Base-by-base conservation (phyloP, 805 yeast genomes). In the Brettanomyces anomalus region DNA sequence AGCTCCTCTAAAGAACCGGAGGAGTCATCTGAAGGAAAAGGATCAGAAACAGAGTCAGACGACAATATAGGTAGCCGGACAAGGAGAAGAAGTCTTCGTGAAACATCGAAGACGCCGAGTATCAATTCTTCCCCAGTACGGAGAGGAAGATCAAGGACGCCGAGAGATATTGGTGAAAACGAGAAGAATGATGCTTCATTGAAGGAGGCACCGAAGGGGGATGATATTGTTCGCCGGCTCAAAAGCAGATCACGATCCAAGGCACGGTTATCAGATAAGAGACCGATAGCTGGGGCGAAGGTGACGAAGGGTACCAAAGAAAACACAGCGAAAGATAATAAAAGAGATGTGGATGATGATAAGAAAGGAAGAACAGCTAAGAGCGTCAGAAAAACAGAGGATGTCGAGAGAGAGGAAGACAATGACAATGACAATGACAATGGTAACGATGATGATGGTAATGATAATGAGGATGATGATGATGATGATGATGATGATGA, bases 141-240 rank as follows among this genome's bases (percentile, higher is more conserved):
- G 39, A 7, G 34, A 17, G 13, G 44, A 30, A 4, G 17, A 40
- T 2, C 47, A 44, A 18, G 51, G 36, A 32, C 32, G 5, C 36
- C 35, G 17, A 32, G 24, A 18, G n/a, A 35, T 19, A 14, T 15
- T 16, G 15, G n/a, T 30, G 18, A 24, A 28, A 10, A 41, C 20
- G 24, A 41, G 32, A 13, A 41, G 10, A 24, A 24, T 11, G 28
- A 24, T 24, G 28, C 28, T 35, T 15, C 46, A 42, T 15, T 24
- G 32, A 24, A 45, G 37, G 21, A 40, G 6, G 7, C 8, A 18
- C 21, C 19, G n/a, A 14, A 14, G 19, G 15, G 24, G 18, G 17
- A 28, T 10, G 36, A 39, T 15, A 21, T 36, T 3, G 39, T 17
- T 14, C 16, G 39, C 10, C 30, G 39, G 24, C 39, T 36, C 20